These are phyloP conservation scores for Emericellopsis cladophorae DNA, from an alignment of 2,329 filamentous ascomycete genomes.

Conservation along the genomic window DNA sequence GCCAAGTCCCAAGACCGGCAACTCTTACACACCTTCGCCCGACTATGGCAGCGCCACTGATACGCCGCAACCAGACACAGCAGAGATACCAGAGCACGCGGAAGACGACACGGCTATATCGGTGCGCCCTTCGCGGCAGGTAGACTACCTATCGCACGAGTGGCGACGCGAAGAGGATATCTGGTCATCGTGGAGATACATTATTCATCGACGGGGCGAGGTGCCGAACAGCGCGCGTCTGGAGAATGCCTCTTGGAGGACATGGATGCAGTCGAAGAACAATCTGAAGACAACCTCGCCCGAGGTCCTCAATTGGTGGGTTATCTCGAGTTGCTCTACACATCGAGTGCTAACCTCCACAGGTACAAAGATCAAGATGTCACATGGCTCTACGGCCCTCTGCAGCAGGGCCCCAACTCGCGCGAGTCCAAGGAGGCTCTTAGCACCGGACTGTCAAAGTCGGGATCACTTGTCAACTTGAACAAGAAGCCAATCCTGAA, in stretches of 20 bases:
- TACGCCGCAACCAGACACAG: constrained; percentile 44
- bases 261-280: constrained; percentile 90
- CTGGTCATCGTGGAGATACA: constrained; percentile 93
- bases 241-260: constrained; percentile 95
- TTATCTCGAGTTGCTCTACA: constrained; percentile 7
- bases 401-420: constrained; percentile 56
- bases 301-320: constrained; percentile 86
- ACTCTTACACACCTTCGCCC: constrained; percentile 39
- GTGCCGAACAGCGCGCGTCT: constrained; percentile 73
- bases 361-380: constrained; percentile 97
- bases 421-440: constrained; percentile 28
- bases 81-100: constrained; percentile 44
- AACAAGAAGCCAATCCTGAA: constrained; percentile 86
- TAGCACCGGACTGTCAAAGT: constrained; percentile 35
- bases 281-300: constrained; percentile 78
- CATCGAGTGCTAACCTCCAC: constrained; percentile 1
- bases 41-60: constrained; percentile 35
- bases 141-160: constrained; percentile 89
- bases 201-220: constrained; percentile 64
- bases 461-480: constrained; percentile 50
- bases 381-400: constrained; percentile 90
- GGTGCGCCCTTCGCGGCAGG: constrained; percentile 68
- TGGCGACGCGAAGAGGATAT: constrained; percentile 87
- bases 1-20: constrained; percentile 33
- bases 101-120: constrained; percentile 72